Conservation (phyloP, 2,329 filamentous ascomycete species). For the Scolecobasidium constrictum region DNA sequence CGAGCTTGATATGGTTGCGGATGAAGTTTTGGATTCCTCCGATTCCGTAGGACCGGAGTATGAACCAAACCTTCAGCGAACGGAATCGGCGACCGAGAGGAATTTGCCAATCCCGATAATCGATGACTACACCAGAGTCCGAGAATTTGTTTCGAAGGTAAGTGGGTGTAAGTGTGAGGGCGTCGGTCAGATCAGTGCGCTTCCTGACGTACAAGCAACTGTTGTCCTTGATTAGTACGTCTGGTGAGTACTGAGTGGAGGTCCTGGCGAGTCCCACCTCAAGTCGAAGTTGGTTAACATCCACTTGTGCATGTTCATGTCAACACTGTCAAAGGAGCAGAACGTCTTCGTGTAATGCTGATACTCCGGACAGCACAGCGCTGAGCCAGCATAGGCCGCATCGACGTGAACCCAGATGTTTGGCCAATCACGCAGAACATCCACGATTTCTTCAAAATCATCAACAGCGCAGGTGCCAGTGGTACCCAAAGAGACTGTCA, state of each 20-base stretch:
- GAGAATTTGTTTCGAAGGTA: conserved; percentile 77
- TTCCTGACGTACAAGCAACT: conserved; percentile 71
- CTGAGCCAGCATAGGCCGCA: conserved; percentile 82
- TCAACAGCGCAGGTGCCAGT: conserved; percentile 85
- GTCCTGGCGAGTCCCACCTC: conserved; percentile 21
- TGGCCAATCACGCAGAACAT: conserved; percentile 41
- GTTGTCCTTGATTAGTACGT: conserved; percentile 5
- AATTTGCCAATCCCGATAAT: conserved; percentile 97
- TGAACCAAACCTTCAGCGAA: conserved; percentile 90
- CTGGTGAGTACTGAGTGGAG: conserved; percentile 27
- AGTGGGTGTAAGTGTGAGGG: conserved; percentile 65
- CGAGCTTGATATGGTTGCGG: conserved; percentile 54
- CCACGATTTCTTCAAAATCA: conserved; percentile 60
- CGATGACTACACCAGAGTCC: conserved; percentile 74
- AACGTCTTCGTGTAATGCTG: conserved; percentile 55
- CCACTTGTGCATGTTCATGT: conserved; percentile 98
- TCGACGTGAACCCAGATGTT: conserved; percentile 87
- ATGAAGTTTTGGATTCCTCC: conserved; percentile 66
- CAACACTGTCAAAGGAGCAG: conserved; percentile 69
- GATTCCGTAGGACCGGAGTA: conserved; percentile 72
- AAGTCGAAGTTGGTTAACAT: conserved; percentile 86
- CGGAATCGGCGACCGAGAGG: conserved; percentile 83
- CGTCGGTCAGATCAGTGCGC: conserved; percentile 64
- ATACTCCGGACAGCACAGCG: conserved; percentile 72
- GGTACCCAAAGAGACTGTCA: conserved; percentile 75